Evolutionary conservation across 2,329 filamentous ascomycete species (phyloP), one percentile per base, ranked within the genome.

Genomic region (Fusarium illudens): DNA sequence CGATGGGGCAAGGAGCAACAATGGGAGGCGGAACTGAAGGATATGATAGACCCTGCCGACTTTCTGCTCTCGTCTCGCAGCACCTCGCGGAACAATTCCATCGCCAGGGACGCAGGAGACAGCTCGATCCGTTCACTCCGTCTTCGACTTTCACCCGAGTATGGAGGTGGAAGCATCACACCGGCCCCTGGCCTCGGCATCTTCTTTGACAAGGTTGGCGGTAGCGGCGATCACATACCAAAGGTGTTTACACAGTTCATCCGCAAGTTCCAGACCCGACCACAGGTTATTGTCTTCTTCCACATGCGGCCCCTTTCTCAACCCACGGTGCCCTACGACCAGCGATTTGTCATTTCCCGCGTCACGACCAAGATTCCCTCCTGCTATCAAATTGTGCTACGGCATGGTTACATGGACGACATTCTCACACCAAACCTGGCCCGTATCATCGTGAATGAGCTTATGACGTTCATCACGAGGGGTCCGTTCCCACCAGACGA

Each of bases 1-100:
- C 86, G 92, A 30, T 94, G 89, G 71, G 92, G 92, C 15, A 94
- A 94, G 75, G 90, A 93, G 73, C 85, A 88, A 63, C 92, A 94
- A 75, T 94, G 92, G 91, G 79, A 79, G 7, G 88, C 91, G 3
- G 91, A 94, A 78, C 83, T 84, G 1, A 82, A 84, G 58, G 90
- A 93, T 68, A 83, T 84, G 4, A 81, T 89, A 58, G 81, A 83
- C 42, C 72, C 72, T 82, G 83, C 53, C 71, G 68, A 82, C 13
- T 77, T 84, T 4, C 68, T 79, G 17, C 49, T 73, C 48, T 64
- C 68, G 12, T 74, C 72, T 19, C 67, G 70, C 33, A 72, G 67
- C 44, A 71, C 67, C 33, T 74, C 72, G 19, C 63, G 70, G 29
- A 70, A 70, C 52, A 71, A 71, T 44, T 74, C 72, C 2, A 67